Base-by-base conservation (phyloP, 1,139 yeast species). In the Hansenula lynferdii region DNA sequence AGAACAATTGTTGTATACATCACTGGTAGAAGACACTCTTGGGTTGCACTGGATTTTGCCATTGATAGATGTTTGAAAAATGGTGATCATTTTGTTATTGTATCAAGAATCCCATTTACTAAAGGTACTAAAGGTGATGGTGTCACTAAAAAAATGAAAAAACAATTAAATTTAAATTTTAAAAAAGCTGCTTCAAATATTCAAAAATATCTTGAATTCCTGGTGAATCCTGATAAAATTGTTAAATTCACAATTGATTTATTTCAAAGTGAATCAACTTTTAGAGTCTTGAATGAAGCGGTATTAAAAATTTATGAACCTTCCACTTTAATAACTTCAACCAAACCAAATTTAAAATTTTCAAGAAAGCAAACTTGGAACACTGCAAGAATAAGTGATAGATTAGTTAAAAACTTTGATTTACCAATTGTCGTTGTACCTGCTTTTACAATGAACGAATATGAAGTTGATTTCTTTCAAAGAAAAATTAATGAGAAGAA, bases 31-130 rank as follows among this genome's bases (percentile, higher is more conserved):
- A 70, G 66, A 36, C 90, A 83, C 59, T 81, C 92, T 0, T 84
- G 94, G 92, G 86, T 81, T 4, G 80, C 87, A 0, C 61, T 84
- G 35, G 95, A 84, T 56, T 84, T 85, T 83, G 62, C 75, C 4
- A 58, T 83, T 42, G 65, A 64, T 31, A 62, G 64, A 32, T 62
- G 79, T 15, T 56, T 79, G 12, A 77, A 73, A 47, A 64, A 78
- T 49, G 85, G 86, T 8, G 94, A 84, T 54, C 70, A 78, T 8
- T 60, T 84, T 3, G 73, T 84, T 7, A 70, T 84, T 9, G 51
- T 68, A 12, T 59, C 85, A 50, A 56, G 75, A 62, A 43, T 63
- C 16, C 70, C 70, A 2, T 39, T 31, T n/a, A 37, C 31, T 15
- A 39, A 37, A 16, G 31, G 36, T 10, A 23, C 37, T 10, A 31